phyloP scores from a whole-genome alignment of 1,139 yeast species.

The Kazachstania sp. region DNA sequence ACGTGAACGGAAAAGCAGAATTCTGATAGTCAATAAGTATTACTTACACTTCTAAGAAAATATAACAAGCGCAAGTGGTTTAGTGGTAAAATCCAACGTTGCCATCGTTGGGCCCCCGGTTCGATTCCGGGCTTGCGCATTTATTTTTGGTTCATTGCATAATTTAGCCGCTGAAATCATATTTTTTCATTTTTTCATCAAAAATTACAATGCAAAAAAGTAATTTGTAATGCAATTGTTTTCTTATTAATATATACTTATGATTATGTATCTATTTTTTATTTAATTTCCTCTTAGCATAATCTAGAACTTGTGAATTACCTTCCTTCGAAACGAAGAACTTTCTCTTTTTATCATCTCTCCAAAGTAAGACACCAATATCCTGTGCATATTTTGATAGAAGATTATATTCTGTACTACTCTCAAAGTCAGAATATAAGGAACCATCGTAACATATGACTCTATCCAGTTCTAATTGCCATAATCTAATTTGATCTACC shows the following conservation, averaged over 20 bases:
- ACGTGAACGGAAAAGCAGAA: too few species aligned
- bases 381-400: constrained; percentile 76
- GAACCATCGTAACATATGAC: constrained; percentile 84
- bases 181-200: background rate
- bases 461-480: constrained; percentile 97
- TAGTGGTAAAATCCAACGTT: constrained; percentile 9
- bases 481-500: constrained; percentile 84
- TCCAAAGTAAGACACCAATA: constrained; percentile 84
- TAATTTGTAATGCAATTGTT: background rate
- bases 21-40: too few species aligned
- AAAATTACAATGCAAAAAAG: too few species aligned
- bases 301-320: constrained; percentile 79
- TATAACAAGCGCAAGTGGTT: constrained; percentile 6
- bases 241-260: background rate
- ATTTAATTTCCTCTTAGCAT: constrained; percentile 51
- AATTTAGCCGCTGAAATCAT: background rate
- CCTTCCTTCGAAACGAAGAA: constrained; percentile 82
- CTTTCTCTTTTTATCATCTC: constrained; percentile 54
- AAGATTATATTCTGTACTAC: constrained; percentile 65
- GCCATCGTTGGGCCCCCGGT: constrained; percentile 10
- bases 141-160: background rate
- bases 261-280: constrained; percentile 16
- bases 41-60: too few species aligned
- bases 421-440: constrained; percentile 75
- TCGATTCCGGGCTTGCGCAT: constrained; percentile 10